These are phyloP conservation scores for Fibroporia radiculosa DNA, from an alignment of 768 basidiomycete genomes.

Conservation along the genomic window DNA sequence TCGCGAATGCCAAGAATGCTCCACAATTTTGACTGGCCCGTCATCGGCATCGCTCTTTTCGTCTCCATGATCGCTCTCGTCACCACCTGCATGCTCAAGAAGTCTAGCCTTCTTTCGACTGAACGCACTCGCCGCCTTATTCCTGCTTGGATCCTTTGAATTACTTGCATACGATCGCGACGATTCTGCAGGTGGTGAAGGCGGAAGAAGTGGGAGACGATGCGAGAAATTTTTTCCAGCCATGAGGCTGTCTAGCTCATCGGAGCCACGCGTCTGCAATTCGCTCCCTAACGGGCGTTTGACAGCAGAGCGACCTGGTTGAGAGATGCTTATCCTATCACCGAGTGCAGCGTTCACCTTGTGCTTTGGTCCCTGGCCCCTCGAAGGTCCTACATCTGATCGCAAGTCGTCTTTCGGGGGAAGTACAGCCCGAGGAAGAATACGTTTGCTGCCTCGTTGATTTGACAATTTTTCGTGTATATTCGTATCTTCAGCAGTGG, in stretches of 20 bases:
- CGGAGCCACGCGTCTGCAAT: constrained; percentile 16
- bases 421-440: constrained; percentile 12
- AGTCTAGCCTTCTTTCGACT: constrained; percentile 45
- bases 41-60: constrained; percentile 19
- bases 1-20: constrained; percentile 19
- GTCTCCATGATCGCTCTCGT: constrained; percentile 19
- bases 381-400: constrained; percentile 11
- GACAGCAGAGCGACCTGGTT: neutral
- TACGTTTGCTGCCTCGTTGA: constrained; percentile 7
- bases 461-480: neutral
- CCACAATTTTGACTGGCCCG: constrained; percentile 20
- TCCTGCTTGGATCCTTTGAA: constrained; percentile 33
- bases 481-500: neutral
- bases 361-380: neutral
- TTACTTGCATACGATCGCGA: constrained; percentile 15
- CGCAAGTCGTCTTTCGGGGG: constrained; percentile 18
- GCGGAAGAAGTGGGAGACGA: constrained; percentile 43
- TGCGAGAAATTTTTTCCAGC: constrained; percentile 7
- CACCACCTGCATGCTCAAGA: constrained; percentile 23
- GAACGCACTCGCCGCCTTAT: constrained; percentile 27
- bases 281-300: constrained; percentile 38
- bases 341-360: neutral
- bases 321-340: neutral
- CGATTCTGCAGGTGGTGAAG: constrained; percentile 46
- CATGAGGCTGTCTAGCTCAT: neutral